Base-by-base conservation (phyloP, 352 stramenopile genomes). In the Saprolegnia diclina region DNA sequence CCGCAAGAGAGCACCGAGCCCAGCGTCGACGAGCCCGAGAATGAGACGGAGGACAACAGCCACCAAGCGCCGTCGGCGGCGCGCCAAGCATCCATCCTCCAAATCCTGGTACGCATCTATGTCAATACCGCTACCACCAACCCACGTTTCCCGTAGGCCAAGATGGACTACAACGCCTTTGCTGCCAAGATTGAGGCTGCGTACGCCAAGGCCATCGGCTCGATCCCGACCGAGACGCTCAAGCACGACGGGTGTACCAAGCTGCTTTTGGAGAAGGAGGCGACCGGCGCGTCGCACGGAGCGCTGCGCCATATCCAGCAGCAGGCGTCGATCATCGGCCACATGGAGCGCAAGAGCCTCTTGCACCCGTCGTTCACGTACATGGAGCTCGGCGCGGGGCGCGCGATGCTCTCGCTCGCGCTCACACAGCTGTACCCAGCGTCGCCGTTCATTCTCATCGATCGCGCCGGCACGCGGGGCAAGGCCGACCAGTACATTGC, bases 261-360 rank as follows among this genome's bases (percentile, higher is more conserved):
- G n/a, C 65, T 94, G 55, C 73, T 89, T 11, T 71, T 76, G 32
- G 76, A 90, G 55, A 94, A 94, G 71, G 78, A 76, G 19, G 76
- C 72, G 5, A 73, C 81, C 0, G 77, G 80, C 22, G 76, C 86
- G 4, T 81, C 79, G 0, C 82, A 88, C 65, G 90, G 77, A 45
- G 67, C 85, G 14, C 64, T 94, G 54, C 80, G 86, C 6, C 86
- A 94, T 71, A 92, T 94, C 56, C 79, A 92, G 69, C 86, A 94
- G 65, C 86, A 94, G 53, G 78, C 84, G 10, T 92, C 83, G 9
- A 94, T 94, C 61, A 76, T 94, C 3, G 84, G 83, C 1, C 84
- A 94, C 62, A 89, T 94, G 82, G 80, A 89, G 19, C 57, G 76
- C 4, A 72, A 76, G 10, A 73, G 79, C 1, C 67, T 92, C 59